Evolutionary conservation across 495 filamentous ascomycete species (phyloP).

Genomic region (Penicillium parvum): DNA sequence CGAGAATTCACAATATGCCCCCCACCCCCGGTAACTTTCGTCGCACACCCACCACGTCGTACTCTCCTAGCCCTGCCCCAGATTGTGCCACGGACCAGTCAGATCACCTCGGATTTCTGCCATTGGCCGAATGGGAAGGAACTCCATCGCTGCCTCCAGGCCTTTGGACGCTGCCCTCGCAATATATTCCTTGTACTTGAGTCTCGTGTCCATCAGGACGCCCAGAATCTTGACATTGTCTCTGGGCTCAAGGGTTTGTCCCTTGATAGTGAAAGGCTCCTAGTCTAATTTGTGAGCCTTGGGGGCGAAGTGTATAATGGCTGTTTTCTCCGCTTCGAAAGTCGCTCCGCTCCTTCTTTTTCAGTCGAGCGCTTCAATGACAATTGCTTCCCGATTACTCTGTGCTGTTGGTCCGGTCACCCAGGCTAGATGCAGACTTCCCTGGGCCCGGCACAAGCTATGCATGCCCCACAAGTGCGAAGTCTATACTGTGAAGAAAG

Average conservation of each 20-base stretch:
- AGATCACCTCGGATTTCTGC: slow-evolving; percentile 1
- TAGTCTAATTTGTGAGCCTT: slow-evolving; percentile 20
- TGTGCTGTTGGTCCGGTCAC: slow-evolving; percentile 12
- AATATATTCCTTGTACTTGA: slow-evolving; percentile 17
- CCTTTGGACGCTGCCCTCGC: slow-evolving; percentile 23
- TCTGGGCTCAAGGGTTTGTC: slow-evolving; percentile 19
- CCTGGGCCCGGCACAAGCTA: no score
- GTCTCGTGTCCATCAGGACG: slow-evolving; percentile 20
- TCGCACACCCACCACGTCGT: not conserved
- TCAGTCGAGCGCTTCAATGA: slow-evolving; percentile 22
- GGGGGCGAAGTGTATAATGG: slow-evolving; percentile 23
- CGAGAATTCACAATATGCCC: not conserved
- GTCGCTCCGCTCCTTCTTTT: slow-evolving; percentile 22
- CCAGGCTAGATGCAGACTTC: no score
- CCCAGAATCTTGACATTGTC: slow-evolving; percentile 23
- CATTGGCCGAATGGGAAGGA: slow-evolving; percentile 3
- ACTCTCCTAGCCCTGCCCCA: slow-evolving; percentile 1
- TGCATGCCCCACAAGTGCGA: no score
- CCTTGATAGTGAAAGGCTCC: slow-evolving; percentile 22
- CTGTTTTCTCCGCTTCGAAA: slow-evolving; percentile 26
- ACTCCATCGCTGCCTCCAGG: slow-evolving; percentile 28
- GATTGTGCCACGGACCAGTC: not conserved
- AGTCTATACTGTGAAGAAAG: no score
- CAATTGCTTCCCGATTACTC: slow-evolving; percentile 15
- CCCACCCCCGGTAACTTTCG: not conserved